These are phyloP conservation scores for Clathrospora elynae DNA, from an alignment of 2,329 filamentous ascomycete species.

Conservation along the genomic window DNA sequence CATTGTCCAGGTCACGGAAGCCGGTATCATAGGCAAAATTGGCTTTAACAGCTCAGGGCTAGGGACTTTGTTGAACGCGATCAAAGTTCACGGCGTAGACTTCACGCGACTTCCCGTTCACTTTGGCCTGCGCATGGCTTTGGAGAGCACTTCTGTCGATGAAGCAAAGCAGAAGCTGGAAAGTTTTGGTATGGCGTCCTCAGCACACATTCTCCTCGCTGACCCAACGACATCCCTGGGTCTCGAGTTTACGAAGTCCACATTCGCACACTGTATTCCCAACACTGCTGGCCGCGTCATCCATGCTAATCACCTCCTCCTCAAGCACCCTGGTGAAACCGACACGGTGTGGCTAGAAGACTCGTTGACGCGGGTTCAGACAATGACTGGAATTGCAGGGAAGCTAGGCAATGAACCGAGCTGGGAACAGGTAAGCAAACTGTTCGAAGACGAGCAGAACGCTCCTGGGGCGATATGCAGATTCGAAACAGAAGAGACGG, in stretches of 20 bases:
- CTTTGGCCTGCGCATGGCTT: constrained; percentile 60
- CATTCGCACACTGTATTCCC: constrained; percentile 38
- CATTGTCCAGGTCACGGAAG: constrained; percentile 64
- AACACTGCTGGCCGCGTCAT: constrained; percentile 44
- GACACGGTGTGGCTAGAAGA: constrained; percentile 54
- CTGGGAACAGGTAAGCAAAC: constrained; percentile 34
- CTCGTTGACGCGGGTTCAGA: constrained; percentile 43
- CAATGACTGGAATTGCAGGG: constrained; percentile 45
- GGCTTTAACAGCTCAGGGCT: constrained; percentile 65
- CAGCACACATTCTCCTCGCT: constrained; percentile 61
- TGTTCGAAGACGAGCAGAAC: constrained; percentile 53
- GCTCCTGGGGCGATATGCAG: constrained; percentile 46
- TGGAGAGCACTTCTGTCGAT: constrained; percentile 58
- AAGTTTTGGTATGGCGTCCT: constrained; percentile 56
- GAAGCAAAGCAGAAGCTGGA: constrained; percentile 55
- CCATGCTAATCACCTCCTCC: constrained; percentile 53
- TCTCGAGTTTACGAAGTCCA: constrained; percentile 55
- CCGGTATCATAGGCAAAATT: constrained; percentile 68
- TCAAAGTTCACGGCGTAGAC: constrained; percentile 62
- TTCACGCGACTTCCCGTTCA: constrained; percentile 62
- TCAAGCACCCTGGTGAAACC: constrained; percentile 44
- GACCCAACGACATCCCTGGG: constrained; percentile 56
- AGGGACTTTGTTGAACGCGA: constrained; percentile 66
- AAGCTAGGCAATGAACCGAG: constrained; percentile 28
- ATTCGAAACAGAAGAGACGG: constrained; percentile 28